phyloP scores from a whole-genome alignment of 2,329 filamentous ascomycete species.

The Rachicladosporium sp. region DNA sequence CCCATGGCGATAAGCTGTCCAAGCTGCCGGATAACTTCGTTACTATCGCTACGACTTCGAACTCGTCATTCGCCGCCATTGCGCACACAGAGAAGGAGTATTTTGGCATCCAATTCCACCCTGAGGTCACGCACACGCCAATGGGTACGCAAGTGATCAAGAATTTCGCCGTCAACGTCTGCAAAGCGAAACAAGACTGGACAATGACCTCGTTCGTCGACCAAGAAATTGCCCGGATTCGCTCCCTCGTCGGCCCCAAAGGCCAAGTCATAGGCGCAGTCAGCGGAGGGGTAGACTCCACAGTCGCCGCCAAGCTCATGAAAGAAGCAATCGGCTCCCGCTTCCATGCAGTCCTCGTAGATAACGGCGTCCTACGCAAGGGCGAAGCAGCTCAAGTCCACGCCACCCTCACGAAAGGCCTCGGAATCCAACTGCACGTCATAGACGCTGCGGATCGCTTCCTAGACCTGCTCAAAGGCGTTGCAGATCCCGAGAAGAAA shows the following conservation, averaged over 20 bases:
- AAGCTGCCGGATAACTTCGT: conserved; percentile 61
- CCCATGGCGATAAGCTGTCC: conserved; percentile 74
- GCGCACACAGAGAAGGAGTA: conserved; percentile 58
- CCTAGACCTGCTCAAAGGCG: conserved; percentile 60
- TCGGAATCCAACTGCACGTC: conserved; percentile 84
- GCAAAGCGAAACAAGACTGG: conserved; percentile 65
- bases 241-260: conserved; percentile 65
- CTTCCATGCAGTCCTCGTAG: conserved; percentile 73
- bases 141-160: conserved; percentile 57
- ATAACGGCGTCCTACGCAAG: conserved; percentile 76
- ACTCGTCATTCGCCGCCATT: conserved; percentile 70
- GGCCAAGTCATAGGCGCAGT: conserved; percentile 74
- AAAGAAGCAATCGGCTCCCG: conserved; percentile 72
- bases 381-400: conserved; percentile 77
- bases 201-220: conserved; percentile 74
- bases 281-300: conserved; percentile 77
- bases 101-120: conserved; percentile 82
- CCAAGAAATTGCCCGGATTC: conserved; percentile 68
- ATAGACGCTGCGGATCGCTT: conserved; percentile 70
- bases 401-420: conserved; percentile 60
- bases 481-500: conserved; percentile 71
- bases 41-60: conserved; percentile 60
- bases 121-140: conserved; percentile 65
- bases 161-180: conserved; percentile 81
- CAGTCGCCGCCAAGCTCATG: conserved; percentile 79